Percentiles rank a stretch among this genome's conserved stretches.
Conservation (phyloP, 306 rosid species). For the Calophaca sinica region DNA sequence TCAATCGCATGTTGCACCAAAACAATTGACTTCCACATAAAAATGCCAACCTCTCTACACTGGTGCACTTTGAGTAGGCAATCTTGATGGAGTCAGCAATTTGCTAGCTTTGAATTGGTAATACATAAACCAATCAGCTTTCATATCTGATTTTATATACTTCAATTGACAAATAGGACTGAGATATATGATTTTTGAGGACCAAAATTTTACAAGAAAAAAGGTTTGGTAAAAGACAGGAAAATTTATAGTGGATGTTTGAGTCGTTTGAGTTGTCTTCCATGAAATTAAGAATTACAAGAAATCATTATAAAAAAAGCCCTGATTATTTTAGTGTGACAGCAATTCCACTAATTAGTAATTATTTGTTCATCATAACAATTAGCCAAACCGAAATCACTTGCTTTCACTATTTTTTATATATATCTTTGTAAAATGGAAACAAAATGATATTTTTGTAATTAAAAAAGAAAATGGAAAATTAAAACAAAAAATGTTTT, state of each 20-base stretch:
- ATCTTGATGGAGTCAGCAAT: slow-evolving; percentile 52
- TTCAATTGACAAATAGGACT: slow-evolving; percentile 28
- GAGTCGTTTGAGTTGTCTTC: slow-evolving; percentile 18
- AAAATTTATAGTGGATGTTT: neutral
- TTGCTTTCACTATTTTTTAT: too few species aligned
- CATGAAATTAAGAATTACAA: neutral
- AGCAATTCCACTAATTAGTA: neutral
- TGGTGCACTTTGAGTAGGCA: slow-evolving; percentile 44
- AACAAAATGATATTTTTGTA: too few species aligned
- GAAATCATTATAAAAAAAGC: slow-evolving; percentile 9
- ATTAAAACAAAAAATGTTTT: too few species aligned
- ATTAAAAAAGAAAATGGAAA: too few species aligned
- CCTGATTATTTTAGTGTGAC: neutral
- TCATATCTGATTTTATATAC: slow-evolving; percentile 4
- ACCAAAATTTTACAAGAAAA: neutral
- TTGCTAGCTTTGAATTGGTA: slow-evolving; percentile 49
- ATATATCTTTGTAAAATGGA: too few species aligned
- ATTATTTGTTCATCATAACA: slow-evolving; percentile 6
- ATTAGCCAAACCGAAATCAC: neutral
- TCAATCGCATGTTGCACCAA: slow-evolving; percentile 34
- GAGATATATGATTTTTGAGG: slow-evolving; percentile 8
- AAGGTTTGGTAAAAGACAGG: neutral
- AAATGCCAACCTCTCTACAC: slow-evolving; percentile 44
- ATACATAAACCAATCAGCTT: slow-evolving; percentile 44
- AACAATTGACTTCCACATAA: slow-evolving; percentile 45